Conservation (phyloP, 2,329 filamentous ascomycete genomes). For the Penicillium sp. region DNA sequence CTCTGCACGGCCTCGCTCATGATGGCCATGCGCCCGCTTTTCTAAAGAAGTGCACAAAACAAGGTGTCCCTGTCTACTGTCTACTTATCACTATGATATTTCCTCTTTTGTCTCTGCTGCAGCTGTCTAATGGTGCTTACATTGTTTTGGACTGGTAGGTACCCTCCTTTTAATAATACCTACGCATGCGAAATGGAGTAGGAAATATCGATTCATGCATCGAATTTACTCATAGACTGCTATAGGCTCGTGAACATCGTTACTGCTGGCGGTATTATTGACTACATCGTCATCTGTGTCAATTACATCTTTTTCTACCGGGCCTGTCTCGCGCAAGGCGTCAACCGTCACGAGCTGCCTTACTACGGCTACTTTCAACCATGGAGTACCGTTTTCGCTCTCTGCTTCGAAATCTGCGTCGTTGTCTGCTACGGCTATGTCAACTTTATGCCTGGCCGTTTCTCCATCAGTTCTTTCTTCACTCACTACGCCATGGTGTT, state of each 20-base stretch:
- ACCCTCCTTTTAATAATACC: constrained; percentile 30
- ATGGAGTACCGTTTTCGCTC: constrained; percentile 25
- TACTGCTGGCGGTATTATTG: constrained; percentile 42
- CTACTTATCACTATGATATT: constrained; percentile 35
- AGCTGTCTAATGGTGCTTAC: constrained; percentile 53
- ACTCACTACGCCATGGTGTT: constrained; percentile 72
- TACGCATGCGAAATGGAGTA: no score
- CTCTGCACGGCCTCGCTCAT: constrained; percentile 64
- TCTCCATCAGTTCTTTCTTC: constrained; percentile 69
- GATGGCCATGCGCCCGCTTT: constrained; percentile 60
- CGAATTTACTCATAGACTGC: background rate
- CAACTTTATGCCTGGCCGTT: constrained; percentile 60
- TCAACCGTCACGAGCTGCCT: constrained; percentile 52
- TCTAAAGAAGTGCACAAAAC: constrained; percentile 8
- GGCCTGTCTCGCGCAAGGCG: constrained; percentile 56
- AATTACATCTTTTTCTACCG: constrained; percentile 62
- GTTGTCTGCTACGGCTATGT: constrained; percentile 62
- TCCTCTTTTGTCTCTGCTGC: constrained; percentile 63
- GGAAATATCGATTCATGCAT: no score
- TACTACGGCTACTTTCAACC: constrained; percentile 67
- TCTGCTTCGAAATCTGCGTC: constrained; percentile 12
- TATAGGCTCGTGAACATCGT: constrained; percentile 12
- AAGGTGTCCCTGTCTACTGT: constrained; percentile 12
- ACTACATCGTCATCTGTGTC: constrained; percentile 60
- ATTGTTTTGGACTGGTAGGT: constrained; percentile 56